Conservation (phyloP, 108 stramenopile species). For the Conticribra guillardii region DNA sequence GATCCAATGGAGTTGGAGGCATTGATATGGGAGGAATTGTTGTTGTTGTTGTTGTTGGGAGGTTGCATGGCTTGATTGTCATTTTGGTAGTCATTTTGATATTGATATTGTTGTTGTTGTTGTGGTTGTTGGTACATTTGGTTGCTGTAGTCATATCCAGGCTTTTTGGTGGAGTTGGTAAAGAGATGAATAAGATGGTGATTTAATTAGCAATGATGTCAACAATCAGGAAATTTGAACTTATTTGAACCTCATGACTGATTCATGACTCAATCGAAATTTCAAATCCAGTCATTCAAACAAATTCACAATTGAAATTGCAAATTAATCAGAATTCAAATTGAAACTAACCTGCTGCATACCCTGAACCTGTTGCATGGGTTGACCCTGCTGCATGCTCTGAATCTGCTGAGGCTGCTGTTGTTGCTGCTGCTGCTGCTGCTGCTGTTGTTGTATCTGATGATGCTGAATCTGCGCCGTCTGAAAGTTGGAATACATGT, state of each 20-base stretch:
- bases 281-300: too few relatives aligned
- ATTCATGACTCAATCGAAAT: too few relatives aligned
- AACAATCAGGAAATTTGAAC: too few relatives aligned
- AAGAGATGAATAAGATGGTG: background rate
- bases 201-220: too few relatives aligned
- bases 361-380: too few relatives aligned
- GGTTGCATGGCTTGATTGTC: slow-evolving; percentile 17
- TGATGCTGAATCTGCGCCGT: slow-evolving; percentile 37
- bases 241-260: too few relatives aligned
- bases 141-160: slow-evolving; percentile 54
- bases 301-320: too few relatives aligned
- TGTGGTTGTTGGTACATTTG: slow-evolving; percentile 32
- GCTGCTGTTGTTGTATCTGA: slow-evolving; percentile 13
- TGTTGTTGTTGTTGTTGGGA: slow-evolving; percentile 22
- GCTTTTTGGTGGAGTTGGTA: background rate
- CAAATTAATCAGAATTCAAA: too few relatives aligned
- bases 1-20: slow-evolving; percentile 55
- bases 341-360: too few relatives aligned
- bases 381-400: too few relatives aligned
- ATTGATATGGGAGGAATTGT: slow-evolving; percentile 11
- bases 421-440: slow-evolving; percentile 34
- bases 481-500: slow-evolving; percentile 55
- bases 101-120: slow-evolving; percentile 52
- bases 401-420: too few relatives aligned
- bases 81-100: slow-evolving; percentile 31